Evolutionary conservation across 73 alveolate genomes (phyloP), one percentile per base, ranked within the genome.

Genomic region (Halteria grandinella): DNA sequence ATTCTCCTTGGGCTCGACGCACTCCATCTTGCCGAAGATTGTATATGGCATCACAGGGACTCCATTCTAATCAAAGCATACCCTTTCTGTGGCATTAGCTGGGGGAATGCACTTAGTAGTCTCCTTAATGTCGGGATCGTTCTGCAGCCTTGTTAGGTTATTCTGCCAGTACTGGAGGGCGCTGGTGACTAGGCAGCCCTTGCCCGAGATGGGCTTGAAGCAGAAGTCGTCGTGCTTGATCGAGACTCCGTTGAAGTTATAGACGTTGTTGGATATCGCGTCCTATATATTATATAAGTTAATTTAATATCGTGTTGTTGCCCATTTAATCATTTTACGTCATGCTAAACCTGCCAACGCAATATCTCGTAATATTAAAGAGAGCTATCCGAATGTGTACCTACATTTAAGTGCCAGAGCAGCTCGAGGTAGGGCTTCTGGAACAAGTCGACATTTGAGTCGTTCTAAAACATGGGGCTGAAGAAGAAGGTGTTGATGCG

Each of bases 131-230:
- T 94, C 97, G 32, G 53, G 72, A 62, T 80, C 94, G 28, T 69
- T 73, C 53, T 79, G 91, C 54, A 95, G 55, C 29, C 45, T 58
- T 21, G 90, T 74, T 17, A 83, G 77, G 87, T 95, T 89, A 83
- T 85, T 86, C 50, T 93, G 50, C 99, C 99, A 95, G 44, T 82
- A 93, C 40, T 90, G 96, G 96, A 91, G 91, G 1, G 99, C 98
- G 10, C 97, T 90, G 17, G 98, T 87, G 10, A 93, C 87, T 43
- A 90, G 81, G 62, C 99, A 95, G n/a, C 97, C 97, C 50, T 95
- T 88, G 17, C 95, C 97, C 18, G 95, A 66, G 40, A 95, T 88
- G 7, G 99, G 99, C 71, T 90, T 95, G 85, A 87, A 95, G 66
- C 99, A 95, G 55, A 89, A 93, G 69, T 93, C 97, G 50, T 95